phyloP scores from a whole-genome alignment of 371 early-diverging fungal species.

The Mucor saturninus region DNA sequence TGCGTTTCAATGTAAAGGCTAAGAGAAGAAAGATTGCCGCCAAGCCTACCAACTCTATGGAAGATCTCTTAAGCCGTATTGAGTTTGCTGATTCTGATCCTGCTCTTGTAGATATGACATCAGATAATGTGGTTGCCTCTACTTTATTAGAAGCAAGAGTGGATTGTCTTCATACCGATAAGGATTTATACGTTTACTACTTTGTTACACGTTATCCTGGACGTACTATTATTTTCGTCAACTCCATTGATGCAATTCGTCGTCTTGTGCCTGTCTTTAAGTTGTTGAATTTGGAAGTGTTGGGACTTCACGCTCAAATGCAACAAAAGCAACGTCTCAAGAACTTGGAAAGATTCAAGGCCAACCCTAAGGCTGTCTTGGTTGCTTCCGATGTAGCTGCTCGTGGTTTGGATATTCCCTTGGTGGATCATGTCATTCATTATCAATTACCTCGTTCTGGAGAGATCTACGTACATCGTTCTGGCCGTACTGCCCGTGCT shows the following conservation, averaged over 20 bases:
- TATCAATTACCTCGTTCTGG: conserved; percentile 96
- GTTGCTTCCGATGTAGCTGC: conserved; percentile 94
- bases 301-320: conserved; percentile 92
- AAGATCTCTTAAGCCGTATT: conserved; percentile 72
- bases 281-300: conserved; percentile 67
- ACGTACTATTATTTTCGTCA: conserved; percentile 92
- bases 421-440: conserved; percentile 97
- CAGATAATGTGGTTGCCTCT: conserved; percentile 66
- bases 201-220: conserved; percentile 86
- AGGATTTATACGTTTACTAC: conserved; percentile 89
- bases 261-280: conserved; percentile 84
- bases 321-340: conserved; percentile 94
- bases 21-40: conserved; percentile 46
- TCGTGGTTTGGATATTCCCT: conserved; percentile 96
- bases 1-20: conserved; percentile 59
- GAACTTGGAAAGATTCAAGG: conserved; percentile 87
- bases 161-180: conserved; percentile 84
- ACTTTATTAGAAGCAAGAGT: conserved; percentile 81
- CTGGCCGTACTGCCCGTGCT: conserved; percentile 94
- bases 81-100: conserved; percentile 78
- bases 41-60: conserved; percentile 29
- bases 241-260: conserved; percentile 90
- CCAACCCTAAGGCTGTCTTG: conserved; percentile 70
- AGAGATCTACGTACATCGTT: conserved; percentile 93
- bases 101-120: conserved; percentile 71